Conservation (phyloP, 2,329 filamentous ascomycete species). For the Monosporascus sp. region DNA sequence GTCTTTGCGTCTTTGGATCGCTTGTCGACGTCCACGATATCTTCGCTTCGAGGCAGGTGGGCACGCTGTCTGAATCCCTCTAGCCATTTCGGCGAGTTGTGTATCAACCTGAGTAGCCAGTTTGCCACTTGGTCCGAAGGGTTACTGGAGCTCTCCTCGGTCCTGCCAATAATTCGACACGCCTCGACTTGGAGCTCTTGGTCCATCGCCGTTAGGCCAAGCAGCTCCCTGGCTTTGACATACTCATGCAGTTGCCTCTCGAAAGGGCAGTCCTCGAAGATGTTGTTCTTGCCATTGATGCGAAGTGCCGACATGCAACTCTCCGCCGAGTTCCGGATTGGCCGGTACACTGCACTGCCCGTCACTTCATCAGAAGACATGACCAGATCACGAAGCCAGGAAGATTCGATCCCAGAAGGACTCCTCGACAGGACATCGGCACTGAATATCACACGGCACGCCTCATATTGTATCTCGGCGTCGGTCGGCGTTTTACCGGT, state of each 20-base stretch:
- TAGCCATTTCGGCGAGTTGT: constrained; percentile 48
- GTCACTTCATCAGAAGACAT: constrained; percentile 41
- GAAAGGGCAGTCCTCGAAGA: constrained; percentile 53
- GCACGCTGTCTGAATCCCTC: constrained; percentile 50
- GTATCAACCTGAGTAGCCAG: constrained; percentile 51
- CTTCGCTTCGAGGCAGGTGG: constrained; percentile 51
- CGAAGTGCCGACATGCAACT: constrained; percentile 43
- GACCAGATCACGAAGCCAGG: constrained; percentile 57
- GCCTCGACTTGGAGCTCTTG: constrained; percentile 56
- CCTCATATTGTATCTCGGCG: constrained; percentile 50
- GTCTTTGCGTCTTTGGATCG: constrained; percentile 48
- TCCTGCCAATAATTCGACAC: constrained; percentile 51
- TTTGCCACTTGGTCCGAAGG: constrained; percentile 47
- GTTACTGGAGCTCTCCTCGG: constrained; percentile 46
- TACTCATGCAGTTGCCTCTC: constrained; percentile 51
- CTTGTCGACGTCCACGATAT: constrained; percentile 42
- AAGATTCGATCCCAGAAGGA: constrained; percentile 32
- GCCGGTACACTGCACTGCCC: constrained; percentile 42
- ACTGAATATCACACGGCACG: constrained; percentile 53
- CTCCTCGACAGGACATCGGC: constrained; percentile 42
- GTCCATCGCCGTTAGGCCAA: constrained; percentile 57
- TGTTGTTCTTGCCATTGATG: constrained; percentile 53
- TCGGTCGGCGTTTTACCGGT: constrained; percentile 40
- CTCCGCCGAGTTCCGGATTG: constrained; percentile 40
- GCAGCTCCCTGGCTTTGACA: constrained; percentile 43